Base-by-base conservation (phyloP, 2,329 filamentous ascomycete genomes). In the Hypoxylon sp. region DNA sequence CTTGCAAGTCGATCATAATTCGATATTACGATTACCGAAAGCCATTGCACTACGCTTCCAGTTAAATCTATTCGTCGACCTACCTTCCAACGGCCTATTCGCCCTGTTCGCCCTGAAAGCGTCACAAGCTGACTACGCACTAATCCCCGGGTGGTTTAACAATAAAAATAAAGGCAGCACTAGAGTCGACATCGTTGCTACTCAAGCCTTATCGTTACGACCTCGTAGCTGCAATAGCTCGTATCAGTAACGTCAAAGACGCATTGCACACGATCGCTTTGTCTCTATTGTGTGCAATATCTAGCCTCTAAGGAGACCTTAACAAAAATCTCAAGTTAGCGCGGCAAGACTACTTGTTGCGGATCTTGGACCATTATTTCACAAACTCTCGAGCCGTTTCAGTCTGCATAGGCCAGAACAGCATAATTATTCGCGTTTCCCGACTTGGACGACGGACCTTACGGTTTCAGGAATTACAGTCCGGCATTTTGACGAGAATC, bases 311-410 rank as follows among this genome's bases (percentile, higher is more conserved):
- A 75, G 72, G 55, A 72, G 63, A 29, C 32, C 67, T 74, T 71
- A 69, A 70, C 1, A 69, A 72, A 75, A 76, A 77, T 78, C 77
- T 73, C 79, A 76, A 81, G 81, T 81, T 78, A 75, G 72, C 62
- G 70, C 65, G 5, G 44, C 42, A 48, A 58, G 46, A 67, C 70
- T 68, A 71, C 68, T 65, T 74, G 68, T 73, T 77, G 79, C 77
- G 75, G 77, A 73, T 77, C 79, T 77, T 77, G 66, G 74, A 70
- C 76, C 71, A 62, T 65, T 67, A 72, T 76, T 75, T 72, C 73
- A 67, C 66, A 74, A 73, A 77, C 75, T 72, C 74, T 75, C 68
- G 72, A 74, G 72, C 70, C 76, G 77, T 81, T 80, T 80, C 80
- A 80, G 39, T 76, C 75, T 77, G 75, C 68, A 71, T 73, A 74